Evolutionary conservation across 345 rosid species (phyloP).

Genomic region (Pistacia atlantica): DNA sequence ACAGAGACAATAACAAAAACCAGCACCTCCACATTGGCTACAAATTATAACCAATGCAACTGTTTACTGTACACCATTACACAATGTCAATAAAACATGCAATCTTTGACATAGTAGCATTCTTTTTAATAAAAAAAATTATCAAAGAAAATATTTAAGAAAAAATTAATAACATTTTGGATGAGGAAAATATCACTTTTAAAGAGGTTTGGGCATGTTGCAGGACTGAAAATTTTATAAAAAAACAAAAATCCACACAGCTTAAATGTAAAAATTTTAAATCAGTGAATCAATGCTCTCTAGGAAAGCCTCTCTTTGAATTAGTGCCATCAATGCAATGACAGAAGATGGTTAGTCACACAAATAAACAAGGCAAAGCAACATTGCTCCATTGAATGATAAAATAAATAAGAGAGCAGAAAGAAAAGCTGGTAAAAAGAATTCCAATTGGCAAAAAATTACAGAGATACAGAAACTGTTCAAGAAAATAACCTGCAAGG

Average conservation of each 20-base stretch:
- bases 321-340: neutral
- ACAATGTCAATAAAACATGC: neutral
- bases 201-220: neutral
- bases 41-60: constrained; percentile 4
- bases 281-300: neutral
- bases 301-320: neutral
- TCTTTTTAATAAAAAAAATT: neutral
- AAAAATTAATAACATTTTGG: neutral
- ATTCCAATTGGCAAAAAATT: neutral
- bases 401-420: neutral
- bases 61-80: neutral
- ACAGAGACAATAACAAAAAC: neutral
- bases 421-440: constrained; percentile 3
- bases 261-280: neutral
- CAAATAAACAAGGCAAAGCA: neutral
- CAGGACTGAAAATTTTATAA: neutral
- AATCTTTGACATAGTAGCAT: neutral
- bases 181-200: neutral
- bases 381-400: neutral
- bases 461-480: neutral
- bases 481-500: constrained; percentile 59
- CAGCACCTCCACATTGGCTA: constrained; percentile 48
- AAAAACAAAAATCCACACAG: neutral
- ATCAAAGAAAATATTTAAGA: neutral
- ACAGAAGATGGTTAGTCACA: neutral